These are phyloP conservation scores for Agaricus blazei DNA, from an alignment of 768 basidiomycete species.

Conservation along the genomic window DNA sequence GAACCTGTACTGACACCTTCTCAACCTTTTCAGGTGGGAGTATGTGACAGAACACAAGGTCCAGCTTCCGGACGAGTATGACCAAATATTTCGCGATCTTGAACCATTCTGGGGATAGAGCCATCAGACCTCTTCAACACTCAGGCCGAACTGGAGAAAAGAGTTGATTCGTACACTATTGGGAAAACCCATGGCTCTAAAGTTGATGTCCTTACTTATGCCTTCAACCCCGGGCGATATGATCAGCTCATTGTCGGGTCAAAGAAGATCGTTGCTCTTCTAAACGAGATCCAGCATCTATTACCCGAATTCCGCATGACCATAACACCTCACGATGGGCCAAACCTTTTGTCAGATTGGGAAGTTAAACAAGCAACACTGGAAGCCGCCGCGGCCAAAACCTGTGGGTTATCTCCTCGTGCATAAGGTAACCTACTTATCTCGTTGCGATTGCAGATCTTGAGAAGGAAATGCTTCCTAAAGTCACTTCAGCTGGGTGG, in stretches of 20 bases:
- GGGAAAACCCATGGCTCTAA: slow-evolving; percentile 26
- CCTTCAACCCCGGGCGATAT: slow-evolving; percentile 30
- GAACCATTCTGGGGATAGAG: slow-evolving; percentile 76
- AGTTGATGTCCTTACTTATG: slow-evolving; percentile 27
- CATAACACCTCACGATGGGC: slow-evolving; percentile 39
- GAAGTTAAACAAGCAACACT: slow-evolving; percentile 23
- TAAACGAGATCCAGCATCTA: slow-evolving; percentile 32
- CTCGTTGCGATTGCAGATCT: slow-evolving; percentile 17
- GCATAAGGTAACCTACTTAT: neutral
- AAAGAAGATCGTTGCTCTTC: slow-evolving; percentile 25
- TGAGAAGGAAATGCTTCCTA: slow-evolving; percentile 27
- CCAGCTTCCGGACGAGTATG: slow-evolving; percentile 85
- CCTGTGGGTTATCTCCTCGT: slow-evolving; percentile 18
- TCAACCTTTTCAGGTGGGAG: slow-evolving; percentile 32
- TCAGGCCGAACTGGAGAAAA: slow-evolving; percentile 30
- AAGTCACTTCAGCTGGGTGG: slow-evolving; percentile 28
- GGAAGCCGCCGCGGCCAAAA: slow-evolving; percentile 22
- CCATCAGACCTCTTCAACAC: slow-evolving; percentile 34
- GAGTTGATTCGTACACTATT: slow-evolving; percentile 36
- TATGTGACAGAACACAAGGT: slow-evolving; percentile 66
- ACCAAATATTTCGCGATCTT: slow-evolving; percentile 66
- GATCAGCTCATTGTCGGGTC: slow-evolving; percentile 29
- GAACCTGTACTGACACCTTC: neutral
- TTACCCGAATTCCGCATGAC: slow-evolving; percentile 44
- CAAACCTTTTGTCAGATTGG: slow-evolving; percentile 32